Percentiles rank a stretch among this genome's conserved stretches.
Evolutionary conservation across 805 yeast genomes (phyloP).

Genomic region (Candida suzukii): DNA sequence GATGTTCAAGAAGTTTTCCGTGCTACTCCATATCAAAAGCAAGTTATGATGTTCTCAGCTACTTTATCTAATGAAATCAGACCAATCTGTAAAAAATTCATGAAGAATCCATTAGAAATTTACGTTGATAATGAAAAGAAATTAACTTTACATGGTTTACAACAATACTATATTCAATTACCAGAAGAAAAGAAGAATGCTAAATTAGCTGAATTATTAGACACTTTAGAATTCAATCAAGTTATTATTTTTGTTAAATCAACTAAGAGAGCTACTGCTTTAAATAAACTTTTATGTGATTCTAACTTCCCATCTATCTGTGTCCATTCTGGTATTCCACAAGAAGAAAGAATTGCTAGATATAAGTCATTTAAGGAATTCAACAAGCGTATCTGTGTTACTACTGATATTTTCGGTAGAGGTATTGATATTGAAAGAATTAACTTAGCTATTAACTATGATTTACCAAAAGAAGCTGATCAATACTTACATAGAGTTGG

Average conservation of each 20-base stretch:
- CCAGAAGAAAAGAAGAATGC: conserved; percentile 90
- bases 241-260: conserved; percentile 94
- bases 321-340: conserved; percentile 91
- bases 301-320: conserved; percentile 97
- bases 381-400: conserved; percentile 96
- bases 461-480: conserved; percentile 93
- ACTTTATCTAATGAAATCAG: conserved; percentile 90
- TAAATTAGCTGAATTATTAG: conserved; percentile 85
- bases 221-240: conserved; percentile 93
- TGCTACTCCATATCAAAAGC: conserved; percentile 96
- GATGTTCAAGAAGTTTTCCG: conserved; percentile 98
- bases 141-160: conserved; percentile 95
- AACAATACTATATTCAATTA: conserved; percentile 89
- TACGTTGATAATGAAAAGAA: conserved; percentile 97
- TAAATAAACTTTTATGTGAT: conserved; percentile 80
- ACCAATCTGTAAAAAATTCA: conserved; percentile 94
- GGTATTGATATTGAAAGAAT: conserved; percentile 99
- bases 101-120: conserved; percentile 96
- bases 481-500: conserved; percentile 99
- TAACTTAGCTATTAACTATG: conserved; percentile 96
- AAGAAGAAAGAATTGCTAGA: conserved; percentile 96
- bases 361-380: conserved; percentile 96
- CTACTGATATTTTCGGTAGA: conserved; percentile 98
- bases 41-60: conserved; percentile 99
- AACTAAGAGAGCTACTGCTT: conserved; percentile 84